Evolutionary conservation across 345 rosid species (phyloP).

Genomic region (Raphanus raphanistrum): DNA sequence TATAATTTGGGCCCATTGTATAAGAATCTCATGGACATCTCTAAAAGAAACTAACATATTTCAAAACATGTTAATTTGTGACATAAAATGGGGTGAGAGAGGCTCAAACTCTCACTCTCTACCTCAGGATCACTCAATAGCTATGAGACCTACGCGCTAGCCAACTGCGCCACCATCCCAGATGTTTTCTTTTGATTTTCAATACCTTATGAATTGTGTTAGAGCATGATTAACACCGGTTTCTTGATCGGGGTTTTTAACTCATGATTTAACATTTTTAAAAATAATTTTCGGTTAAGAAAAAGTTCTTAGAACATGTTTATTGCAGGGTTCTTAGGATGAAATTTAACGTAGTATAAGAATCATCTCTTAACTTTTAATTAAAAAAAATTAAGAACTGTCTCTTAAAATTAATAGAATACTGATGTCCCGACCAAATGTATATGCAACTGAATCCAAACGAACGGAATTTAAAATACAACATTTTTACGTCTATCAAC

Average conservation of each 20-base stretch:
- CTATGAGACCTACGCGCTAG: slow-evolving; percentile 98
- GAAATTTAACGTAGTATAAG: too few relatives aligned
- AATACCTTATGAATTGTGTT: too few relatives aligned
- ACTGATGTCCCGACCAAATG: neutral
- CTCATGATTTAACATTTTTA: too few relatives aligned
- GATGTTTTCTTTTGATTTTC: neutral
- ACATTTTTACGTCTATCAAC: neutral
- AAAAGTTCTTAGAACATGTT: too few relatives aligned
- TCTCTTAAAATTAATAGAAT: too few relatives aligned
- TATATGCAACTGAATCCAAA: neutral
- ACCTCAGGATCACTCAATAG: slow-evolving; percentile 87
- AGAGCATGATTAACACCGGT: too few relatives aligned
- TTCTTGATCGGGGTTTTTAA: too few relatives aligned
- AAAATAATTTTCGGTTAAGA: too few relatives aligned
- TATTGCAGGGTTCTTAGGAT: too few relatives aligned
- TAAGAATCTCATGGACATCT: neutral
- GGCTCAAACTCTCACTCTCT: slow-evolving; percentile 96
- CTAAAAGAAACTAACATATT: neutral
- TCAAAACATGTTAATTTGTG: neutral
- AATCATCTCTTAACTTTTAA: too few relatives aligned
- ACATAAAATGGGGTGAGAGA: slow-evolving; percentile 77
- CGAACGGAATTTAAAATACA: neutral
- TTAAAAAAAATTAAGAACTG: too few relatives aligned
- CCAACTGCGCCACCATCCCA: slow-evolving; percentile 98
- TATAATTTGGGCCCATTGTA: neutral